A percentile compares a stretch with the other conserved stretches of the same genome.
Conservation (phyloP, 2,329 filamentous ascomycete species). For the Colletotrichum trifolii region DNA sequence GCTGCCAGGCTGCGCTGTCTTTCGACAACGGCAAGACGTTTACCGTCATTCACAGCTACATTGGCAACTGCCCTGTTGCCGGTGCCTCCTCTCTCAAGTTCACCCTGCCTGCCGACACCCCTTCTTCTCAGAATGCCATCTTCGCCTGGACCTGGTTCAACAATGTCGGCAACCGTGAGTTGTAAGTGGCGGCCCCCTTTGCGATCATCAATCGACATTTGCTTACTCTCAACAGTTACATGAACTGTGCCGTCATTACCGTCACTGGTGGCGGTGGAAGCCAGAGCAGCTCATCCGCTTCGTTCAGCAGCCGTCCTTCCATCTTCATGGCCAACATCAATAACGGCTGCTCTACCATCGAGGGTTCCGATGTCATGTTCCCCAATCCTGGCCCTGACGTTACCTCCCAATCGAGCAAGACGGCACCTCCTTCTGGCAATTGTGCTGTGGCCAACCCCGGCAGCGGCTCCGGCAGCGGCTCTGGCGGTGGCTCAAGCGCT, state of each 20-base stretch:
- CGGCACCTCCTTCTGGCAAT: slow-evolving; percentile 49
- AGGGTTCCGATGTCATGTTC: slow-evolving; percentile 70
- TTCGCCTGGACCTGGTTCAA: slow-evolving; percentile 86
- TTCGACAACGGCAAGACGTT: slow-evolving; percentile 78
- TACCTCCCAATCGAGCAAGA: slow-evolving; percentile 48
- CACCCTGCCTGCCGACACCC: slow-evolving; percentile 71
- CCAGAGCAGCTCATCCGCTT: slow-evolving; percentile 43
- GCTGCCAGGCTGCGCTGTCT: slow-evolving; percentile 80
- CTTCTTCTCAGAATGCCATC: slow-evolving; percentile 66
- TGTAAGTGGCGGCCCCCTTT: slow-evolving; percentile 48
- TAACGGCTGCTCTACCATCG: slow-evolving; percentile 68
- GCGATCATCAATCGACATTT: not conserved
- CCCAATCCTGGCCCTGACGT: slow-evolving; percentile 73
- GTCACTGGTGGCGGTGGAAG: slow-evolving; percentile 57
- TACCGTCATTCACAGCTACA: slow-evolving; percentile 71
- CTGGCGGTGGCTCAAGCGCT: slow-evolving; percentile 16
- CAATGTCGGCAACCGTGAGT: slow-evolving; percentile 80
- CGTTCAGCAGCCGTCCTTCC: slow-evolving; percentile 68
- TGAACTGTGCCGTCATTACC: slow-evolving; percentile 81
- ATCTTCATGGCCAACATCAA: slow-evolving; percentile 79
- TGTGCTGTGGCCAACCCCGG: slow-evolving; percentile 45
- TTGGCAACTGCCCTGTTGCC: slow-evolving; percentile 63
- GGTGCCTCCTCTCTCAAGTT: slow-evolving; percentile 69
- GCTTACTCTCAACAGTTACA: slow-evolving; percentile 62
- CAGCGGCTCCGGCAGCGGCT: slow-evolving; percentile 41